Evolutionary conservation across 345 rosid species (phyloP).

Genomic region (Corchorus capsularis): DNA sequence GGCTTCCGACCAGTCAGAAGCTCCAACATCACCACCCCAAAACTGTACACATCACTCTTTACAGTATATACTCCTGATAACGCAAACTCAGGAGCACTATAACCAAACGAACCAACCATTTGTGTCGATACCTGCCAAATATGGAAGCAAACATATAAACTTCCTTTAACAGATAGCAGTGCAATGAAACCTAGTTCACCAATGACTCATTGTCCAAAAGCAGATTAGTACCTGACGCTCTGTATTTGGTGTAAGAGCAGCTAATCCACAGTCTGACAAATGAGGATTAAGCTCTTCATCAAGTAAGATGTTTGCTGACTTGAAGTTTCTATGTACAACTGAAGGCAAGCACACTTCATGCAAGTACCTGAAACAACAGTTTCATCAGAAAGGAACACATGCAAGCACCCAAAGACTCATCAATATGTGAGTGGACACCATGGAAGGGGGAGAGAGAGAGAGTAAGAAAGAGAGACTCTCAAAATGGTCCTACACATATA

Average conservation of each 20-base stretch:
- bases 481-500: constrained; percentile 18
- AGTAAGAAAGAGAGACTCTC: too few relatives aligned
- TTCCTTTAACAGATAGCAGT: not conserved
- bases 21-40: constrained; percentile 99
- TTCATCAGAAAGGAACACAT: constrained; percentile 22
- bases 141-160: constrained; percentile 9
- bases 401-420: constrained; percentile 5
- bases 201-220: not conserved
- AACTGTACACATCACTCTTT: constrained; percentile 97
- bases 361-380: constrained; percentile 66
- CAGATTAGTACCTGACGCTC: constrained; percentile 75
- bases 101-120: constrained; percentile 97
- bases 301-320: constrained; percentile 92
- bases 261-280: constrained; percentile 93
- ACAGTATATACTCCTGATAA: constrained; percentile 93
- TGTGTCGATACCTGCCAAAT: constrained; percentile 78
- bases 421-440: not conserved
- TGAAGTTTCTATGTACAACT: constrained; percentile 94
- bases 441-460: not conserved
- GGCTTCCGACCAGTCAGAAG: constrained; percentile 96
- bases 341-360: constrained; percentile 99
- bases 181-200: not conserved
- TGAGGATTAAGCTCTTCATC: constrained; percentile 97
- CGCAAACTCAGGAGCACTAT: constrained; percentile 98
- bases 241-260: constrained; percentile 87